Base-by-base conservation (phyloP, 2,329 filamentous ascomycete genomes). In the Botrytis fabae region DNA sequence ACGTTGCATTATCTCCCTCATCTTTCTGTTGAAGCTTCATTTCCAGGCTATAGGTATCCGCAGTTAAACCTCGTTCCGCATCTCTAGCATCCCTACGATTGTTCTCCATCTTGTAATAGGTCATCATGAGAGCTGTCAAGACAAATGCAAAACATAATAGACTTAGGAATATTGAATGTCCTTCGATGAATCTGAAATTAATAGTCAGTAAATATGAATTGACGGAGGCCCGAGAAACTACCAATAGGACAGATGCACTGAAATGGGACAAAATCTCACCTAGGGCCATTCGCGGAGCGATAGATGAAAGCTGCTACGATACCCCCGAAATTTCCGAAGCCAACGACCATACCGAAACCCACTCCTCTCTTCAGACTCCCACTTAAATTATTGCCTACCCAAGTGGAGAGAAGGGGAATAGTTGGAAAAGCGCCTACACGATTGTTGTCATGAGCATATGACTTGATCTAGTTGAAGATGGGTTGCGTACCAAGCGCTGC, bases 331-430 rank as follows among this genome's bases (percentile, higher is more conserved):
- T 97, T 97, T 32, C 94, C 94, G 91, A 93, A 97, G 32, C 92
- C 94, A 75, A 97, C 95, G 71, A 97, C 92, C 77, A 97, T 90
- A 0, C 94, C 95, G 1, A 97, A 84, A 0, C 93, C 93, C 25
- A 97, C 91, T 54, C 93, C 95, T 57, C 94, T 89, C 85, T 97
- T 97, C 82, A 96, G 95, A 10, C 95, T 92, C n/a, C 95, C 92
- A 82, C 97, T 94, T 46, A 91, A 87, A 75, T 97, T 97, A 83
- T 98, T 97, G 69, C 91, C 90, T 38, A 91, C 86, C 95, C 95
- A 98, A 1, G 90, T 90, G 75, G 97, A 92, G 0, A 93, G 95
- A 79, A 97, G 95, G 16, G 93, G 85, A 72, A 97, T 92, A 78
- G 89, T 90, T 0, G 94, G 93, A 79, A 97, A 97, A 77, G 97